A percentile compares a stretch with the other conserved stretches of the same genome.
These are phyloP conservation scores for Colletotrichum truncatum DNA, from an alignment of 2,329 filamentous ascomycete genomes.

Conservation along the genomic window DNA sequence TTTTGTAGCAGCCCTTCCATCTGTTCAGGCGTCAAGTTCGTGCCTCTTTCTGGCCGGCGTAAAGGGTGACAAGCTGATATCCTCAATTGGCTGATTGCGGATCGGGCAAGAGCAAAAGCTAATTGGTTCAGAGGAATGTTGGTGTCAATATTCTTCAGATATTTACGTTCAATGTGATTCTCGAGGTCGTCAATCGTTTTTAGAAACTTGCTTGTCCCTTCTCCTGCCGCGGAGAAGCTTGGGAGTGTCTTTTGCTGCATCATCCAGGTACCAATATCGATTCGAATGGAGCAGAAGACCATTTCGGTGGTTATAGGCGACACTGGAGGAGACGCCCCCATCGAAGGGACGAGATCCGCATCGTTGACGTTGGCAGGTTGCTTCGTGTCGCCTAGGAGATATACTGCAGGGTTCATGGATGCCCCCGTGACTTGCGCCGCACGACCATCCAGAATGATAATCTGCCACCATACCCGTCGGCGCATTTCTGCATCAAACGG, in stretches of 20 bases:
- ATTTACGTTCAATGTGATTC: not conserved
- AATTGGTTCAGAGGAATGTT: not conserved
- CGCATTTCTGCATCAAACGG: conserved; percentile 74
- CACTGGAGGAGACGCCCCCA: conserved; percentile 46
- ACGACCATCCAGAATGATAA: conserved; percentile 65
- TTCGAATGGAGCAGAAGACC: conserved; percentile 18
- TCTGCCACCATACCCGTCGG: conserved; percentile 72
- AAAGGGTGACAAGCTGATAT: conserved; percentile 5
- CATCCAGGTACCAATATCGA: conserved; percentile 20
- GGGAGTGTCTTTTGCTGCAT: not conserved
- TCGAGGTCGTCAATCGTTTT: conserved; percentile 6
- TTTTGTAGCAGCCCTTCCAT: conserved; percentile 65
- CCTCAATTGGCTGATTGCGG: not conserved
- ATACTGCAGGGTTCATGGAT: conserved; percentile 59
- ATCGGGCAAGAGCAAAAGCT: not conserved
- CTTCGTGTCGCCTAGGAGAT: conserved; percentile 47
- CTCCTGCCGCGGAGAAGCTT: not conserved
- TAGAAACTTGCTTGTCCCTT: not conserved
- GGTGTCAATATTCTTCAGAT: not conserved
- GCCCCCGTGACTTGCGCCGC: conserved; percentile 46
- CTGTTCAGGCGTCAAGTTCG: conserved; percentile 52
- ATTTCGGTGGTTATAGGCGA: not conserved
- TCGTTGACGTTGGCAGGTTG: conserved; percentile 67
- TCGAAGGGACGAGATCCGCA: conserved; percentile 61
- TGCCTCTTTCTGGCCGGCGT: not conserved